Percentiles rank a stretch among this genome's conserved stretches.
Evolutionary conservation across 805 yeast species (phyloP).

Genomic region (Zygosaccharomyces siamensis): DNA sequence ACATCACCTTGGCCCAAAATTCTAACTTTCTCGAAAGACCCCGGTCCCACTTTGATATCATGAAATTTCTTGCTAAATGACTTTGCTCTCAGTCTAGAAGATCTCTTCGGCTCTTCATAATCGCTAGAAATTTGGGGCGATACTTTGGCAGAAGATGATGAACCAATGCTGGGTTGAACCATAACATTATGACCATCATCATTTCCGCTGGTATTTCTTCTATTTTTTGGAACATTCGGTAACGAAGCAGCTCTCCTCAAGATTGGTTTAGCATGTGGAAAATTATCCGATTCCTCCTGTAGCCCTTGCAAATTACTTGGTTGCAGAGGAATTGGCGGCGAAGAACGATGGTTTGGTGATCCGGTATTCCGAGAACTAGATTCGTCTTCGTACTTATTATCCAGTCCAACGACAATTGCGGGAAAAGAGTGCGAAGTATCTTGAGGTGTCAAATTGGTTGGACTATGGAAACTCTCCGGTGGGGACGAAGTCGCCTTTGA

Average conservation of each 20-base stretch:
- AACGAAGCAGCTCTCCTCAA: constrained; percentile 81
- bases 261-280: constrained; percentile 27
- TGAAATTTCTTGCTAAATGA: constrained; percentile 63
- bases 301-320: not conserved
- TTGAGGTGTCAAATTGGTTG: constrained; percentile 13
- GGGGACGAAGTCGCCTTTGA: constrained; percentile 3
- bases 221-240: constrained; percentile 52
- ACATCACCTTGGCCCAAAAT: constrained; percentile 97
- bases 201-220: constrained; percentile 5
- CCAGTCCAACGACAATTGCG: constrained; percentile 23
- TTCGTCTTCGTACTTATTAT: constrained; percentile 16
- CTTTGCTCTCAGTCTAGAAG: constrained; percentile 39
- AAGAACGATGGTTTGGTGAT: not conserved
- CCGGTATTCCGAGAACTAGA: constrained; percentile 2
- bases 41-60: constrained; percentile 78
- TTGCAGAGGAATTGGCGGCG: constrained; percentile 4
- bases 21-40: constrained; percentile 82
- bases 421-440: constrained; percentile 21
- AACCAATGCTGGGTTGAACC: not conserved
- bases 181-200: not conserved
- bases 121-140: constrained; percentile 19
- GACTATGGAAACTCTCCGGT: constrained; percentile 8
- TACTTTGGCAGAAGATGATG: constrained; percentile 27
- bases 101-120: constrained; percentile 29
- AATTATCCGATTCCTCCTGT: not conserved